phyloP scores from a whole-genome alignment of 495 filamentous ascomycete genomes.

The Aspergillus avenaceus region DNA sequence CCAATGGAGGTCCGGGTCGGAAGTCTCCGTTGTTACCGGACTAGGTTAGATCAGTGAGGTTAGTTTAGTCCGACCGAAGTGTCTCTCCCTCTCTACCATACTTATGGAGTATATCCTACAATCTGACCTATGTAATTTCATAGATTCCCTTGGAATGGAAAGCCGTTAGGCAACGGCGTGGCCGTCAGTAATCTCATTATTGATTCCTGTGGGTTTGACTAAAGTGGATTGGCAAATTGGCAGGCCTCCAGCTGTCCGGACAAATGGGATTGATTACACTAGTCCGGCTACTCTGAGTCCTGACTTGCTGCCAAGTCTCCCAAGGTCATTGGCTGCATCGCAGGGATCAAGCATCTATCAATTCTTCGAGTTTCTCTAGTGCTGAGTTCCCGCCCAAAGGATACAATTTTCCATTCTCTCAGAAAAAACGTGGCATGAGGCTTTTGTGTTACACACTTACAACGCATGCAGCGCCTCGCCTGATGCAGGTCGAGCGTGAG shows the following conservation, averaged over 20 bases:
- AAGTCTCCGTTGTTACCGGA: conserved; percentile 6
- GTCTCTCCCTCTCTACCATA: too few relatives aligned
- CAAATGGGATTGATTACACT: not conserved
- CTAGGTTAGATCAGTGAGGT: conserved; percentile 2
- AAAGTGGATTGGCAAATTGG: not conserved
- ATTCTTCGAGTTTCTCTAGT: not conserved
- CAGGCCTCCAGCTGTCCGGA: not conserved
- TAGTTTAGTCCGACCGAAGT: conserved; percentile 3
- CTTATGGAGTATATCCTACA: too few relatives aligned
- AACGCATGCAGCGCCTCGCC: conserved; percentile 6
- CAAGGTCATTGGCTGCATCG: not conserved
- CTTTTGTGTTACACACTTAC: conserved; percentile 6
- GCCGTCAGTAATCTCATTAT: too few relatives aligned
- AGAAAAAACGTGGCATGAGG: conserved; percentile 13
- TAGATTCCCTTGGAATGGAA: not conserved
- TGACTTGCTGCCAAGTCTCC: not conserved
- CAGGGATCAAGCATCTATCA: not conserved
- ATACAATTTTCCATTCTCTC: not conserved
- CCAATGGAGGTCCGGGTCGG: not conserved
- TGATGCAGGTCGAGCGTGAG: conserved; percentile 7
- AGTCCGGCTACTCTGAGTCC: not conserved
- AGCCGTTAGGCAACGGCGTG: too few relatives aligned
- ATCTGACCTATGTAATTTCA: not conserved
- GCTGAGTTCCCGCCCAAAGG: not conserved
- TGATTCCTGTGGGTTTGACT: not conserved